Evolutionary conservation across 2,329 filamentous ascomycete species (phyloP), one percentile per base, ranked within the genome.

Genomic region (Claviceps sp.): DNA sequence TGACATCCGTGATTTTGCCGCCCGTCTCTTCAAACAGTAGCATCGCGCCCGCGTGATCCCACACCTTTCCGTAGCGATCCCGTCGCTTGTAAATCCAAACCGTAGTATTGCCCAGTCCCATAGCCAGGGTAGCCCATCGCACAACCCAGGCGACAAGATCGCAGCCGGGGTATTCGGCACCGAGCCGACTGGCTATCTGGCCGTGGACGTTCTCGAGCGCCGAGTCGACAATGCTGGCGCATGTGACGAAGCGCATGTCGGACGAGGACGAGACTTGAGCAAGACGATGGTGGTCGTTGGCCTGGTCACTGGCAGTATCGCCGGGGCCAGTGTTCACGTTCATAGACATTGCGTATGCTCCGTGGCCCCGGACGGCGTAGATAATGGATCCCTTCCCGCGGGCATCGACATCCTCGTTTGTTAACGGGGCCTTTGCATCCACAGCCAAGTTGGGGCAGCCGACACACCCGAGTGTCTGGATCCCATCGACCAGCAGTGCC

Each of bases 11-110:
- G 49, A 81, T 68, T 52, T 65, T 69, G 1, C 78, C 78, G 1
- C 78, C 78, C 1, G 73, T 67, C 60, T 81, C 78, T 54, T 78
- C 72, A 44, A 77, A 81, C 7, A 81, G 59, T 36, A 81, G 59
- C 74, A 80, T 79, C 0, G 77, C 78, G 2, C 78, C 78, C 0
- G 77, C 77, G 52, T 81, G 78, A 55, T 81, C 78, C 78, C 77
- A 81, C 1, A 76, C 67, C 63, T 81, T 81, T 9, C 71, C 78
- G 11, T 67, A 66, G 0, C 76, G 67, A 24, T 47, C 45, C 3
- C 45, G 45, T 18, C 70, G 68, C 55, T 71, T 73, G 64, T 81
- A 81, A 9, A 78, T 71, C 76, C 77, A 81, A 9, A 79, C 69
- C 0, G 75, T 79, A 42, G 71, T 67, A 62, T 79, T 76, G 9